Evolutionary conservation across 768 basidiomycete species (phyloP), one percentile per base, ranked within the genome.

Genomic region (Suillus brevipes): DNA sequence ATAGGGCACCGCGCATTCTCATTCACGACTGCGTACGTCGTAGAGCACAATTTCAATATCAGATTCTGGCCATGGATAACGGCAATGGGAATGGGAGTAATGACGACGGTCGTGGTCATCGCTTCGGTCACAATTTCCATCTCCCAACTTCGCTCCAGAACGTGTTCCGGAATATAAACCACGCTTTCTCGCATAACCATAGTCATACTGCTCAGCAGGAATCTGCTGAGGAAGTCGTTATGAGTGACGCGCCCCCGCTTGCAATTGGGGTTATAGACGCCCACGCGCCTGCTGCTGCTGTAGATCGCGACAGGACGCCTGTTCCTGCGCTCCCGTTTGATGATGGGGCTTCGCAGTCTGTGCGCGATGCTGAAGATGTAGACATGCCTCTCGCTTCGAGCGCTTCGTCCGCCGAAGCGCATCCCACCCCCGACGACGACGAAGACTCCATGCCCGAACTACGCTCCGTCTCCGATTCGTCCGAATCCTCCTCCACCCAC

Each of bases 401-500:
- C 28, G 10, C 25, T 13, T 23, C 67, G 23, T 31, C 45, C 23
- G n/a, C 14, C 10, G 47, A 18, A 67, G 55, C 18, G 20, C 20
- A 36, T 42, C 62, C 34, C 57, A 64, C 4, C 7, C 68, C 2
- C 13, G 71, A 76, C 34, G 76, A 78, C 40, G 77, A 77, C 45
- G 75, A 78, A 36, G 78, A 77, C 61, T 78, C 76, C 14, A 79
- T 84, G 78, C 83, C 84, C 13, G 77, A 74, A 0, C 73, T 84
- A 25, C 77, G 77, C 61, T 74, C 79, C 6, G 70, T 81, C 6
- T 75, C 78, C 13, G 77, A 80, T 65, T 79, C n/a, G n/a, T n/a
- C n/a, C n/a, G n/a, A n/a, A n/a, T n/a, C n/a, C n/a, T n/a, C n/a
- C n/a, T n/a, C n/a, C n/a, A n/a, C n/a, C n/a, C n/a, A n/a, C n/a